phyloP scores from a whole-genome alignment of 2,329 filamentous ascomycete genomes.

The Diaporthe humulicola region DNA sequence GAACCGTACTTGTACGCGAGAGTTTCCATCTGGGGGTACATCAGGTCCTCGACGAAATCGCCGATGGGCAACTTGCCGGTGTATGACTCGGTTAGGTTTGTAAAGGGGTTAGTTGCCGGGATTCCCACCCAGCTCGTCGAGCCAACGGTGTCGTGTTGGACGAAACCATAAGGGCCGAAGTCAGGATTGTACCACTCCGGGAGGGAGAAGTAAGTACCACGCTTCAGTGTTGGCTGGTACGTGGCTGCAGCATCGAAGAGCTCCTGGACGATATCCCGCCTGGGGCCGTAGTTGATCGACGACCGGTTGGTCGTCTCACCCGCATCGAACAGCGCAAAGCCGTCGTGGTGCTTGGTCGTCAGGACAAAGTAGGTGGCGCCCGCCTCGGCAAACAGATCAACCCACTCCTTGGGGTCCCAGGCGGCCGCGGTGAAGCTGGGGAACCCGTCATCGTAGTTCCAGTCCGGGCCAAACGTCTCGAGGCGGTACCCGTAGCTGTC shows the following conservation, averaged over 20 bases:
- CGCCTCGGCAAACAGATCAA: slow-evolving; percentile 64
- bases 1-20: slow-evolving; percentile 58
- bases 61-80: slow-evolving; percentile 53
- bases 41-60: slow-evolving; percentile 59
- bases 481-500: slow-evolving; percentile 63
- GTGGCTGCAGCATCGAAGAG: slow-evolving; percentile 57
- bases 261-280: slow-evolving; percentile 56
- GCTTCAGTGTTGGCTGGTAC: slow-evolving; percentile 56
- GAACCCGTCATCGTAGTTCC: slow-evolving; percentile 70
- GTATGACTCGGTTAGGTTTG: slow-evolving; percentile 55
- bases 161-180: slow-evolving; percentile 58
- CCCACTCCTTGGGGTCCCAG: slow-evolving; percentile 66
- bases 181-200: slow-evolving; percentile 65
- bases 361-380: slow-evolving; percentile 65
- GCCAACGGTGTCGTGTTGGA: slow-evolving; percentile 46
- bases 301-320: slow-evolving; percentile 55
- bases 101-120: slow-evolving; percentile 59
- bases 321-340: slow-evolving; percentile 60
- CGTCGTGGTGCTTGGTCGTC: slow-evolving; percentile 62
- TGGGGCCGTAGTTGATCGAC: slow-evolving; percentile 56
- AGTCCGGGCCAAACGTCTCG: slow-evolving; percentile 62
- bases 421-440: slow-evolving; percentile 63
- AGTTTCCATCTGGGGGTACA: slow-evolving; percentile 61
- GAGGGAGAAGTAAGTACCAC: slow-evolving; percentile 63
- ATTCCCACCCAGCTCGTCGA: slow-evolving; percentile 54